These are phyloP conservation scores for Dryadomyces sulphureus DNA, from an alignment of 2,329 filamentous ascomycete genomes.

Conservation along the genomic window DNA sequence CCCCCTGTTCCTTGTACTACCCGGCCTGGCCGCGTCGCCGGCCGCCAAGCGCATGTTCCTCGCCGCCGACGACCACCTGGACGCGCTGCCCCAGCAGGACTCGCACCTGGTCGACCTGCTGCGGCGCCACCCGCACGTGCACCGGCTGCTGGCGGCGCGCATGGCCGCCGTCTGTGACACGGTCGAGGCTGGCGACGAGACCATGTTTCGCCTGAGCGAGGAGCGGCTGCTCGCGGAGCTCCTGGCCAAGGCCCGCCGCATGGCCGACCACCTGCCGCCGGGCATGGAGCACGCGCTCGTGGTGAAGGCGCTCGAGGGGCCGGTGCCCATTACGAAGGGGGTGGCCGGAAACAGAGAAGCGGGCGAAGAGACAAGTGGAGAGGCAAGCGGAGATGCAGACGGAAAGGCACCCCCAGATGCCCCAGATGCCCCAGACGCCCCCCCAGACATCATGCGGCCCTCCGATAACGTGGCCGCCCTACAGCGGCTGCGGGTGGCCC, in stretches of 20 bases:
- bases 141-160: slow-evolving; percentile 42
- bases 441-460: neutral
- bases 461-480: slow-evolving; percentile 33
- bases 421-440: neutral
- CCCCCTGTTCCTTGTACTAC: slow-evolving; percentile 68
- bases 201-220: slow-evolving; percentile 68
- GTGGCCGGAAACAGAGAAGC: no score
- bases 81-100: slow-evolving; percentile 38
- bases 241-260: slow-evolving; percentile 54
- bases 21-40: slow-evolving; percentile 42
- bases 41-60: slow-evolving; percentile 47
- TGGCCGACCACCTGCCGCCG: slow-evolving; percentile 50
- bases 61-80: slow-evolving; percentile 56
- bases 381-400: no score
- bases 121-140: slow-evolving; percentile 26
- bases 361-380: no score
- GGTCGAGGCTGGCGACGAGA: slow-evolving; percentile 70
- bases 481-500: slow-evolving; percentile 48
- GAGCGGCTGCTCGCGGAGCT: slow-evolving; percentile 53
- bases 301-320: slow-evolving; percentile 57
- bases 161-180: slow-evolving; percentile 64
- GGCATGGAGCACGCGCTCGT: slow-evolving; percentile 84
- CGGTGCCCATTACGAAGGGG: slow-evolving; percentile 42
- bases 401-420: slow-evolving; percentile 11
- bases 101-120: slow-evolving; percentile 46